Conservation (phyloP, 2,329 filamentous ascomycete genomes). For the Colletotrichum sp. region DNA sequence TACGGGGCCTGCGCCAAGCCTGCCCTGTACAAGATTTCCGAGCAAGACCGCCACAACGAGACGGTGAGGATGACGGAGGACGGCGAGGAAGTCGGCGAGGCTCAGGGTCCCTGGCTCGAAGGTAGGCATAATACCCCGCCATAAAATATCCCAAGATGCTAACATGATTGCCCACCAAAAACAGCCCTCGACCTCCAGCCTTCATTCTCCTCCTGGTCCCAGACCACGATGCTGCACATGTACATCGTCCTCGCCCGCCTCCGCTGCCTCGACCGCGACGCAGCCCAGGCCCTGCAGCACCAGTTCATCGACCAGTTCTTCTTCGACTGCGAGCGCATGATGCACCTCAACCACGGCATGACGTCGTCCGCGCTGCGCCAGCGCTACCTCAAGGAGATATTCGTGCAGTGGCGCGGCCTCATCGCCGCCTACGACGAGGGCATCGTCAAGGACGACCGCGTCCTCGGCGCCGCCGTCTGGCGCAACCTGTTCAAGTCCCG, state of each 20-base stretch:
- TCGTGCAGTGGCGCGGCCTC: constrained; percentile 89
- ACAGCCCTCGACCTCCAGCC: constrained; percentile 79
- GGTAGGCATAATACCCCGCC: constrained; percentile 55
- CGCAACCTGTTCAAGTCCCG: constrained; percentile 85
- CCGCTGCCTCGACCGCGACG: constrained; percentile 74
- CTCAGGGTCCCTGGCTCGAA: constrained; percentile 81
- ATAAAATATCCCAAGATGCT: not conserved
- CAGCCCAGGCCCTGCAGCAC: constrained; percentile 80
- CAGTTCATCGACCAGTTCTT: constrained; percentile 96
- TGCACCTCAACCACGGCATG: constrained; percentile 81
- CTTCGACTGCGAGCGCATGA: constrained; percentile 83
- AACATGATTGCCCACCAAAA: not conserved
- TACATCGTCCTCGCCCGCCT: constrained; percentile 87
- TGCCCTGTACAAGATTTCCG: constrained; percentile 78
- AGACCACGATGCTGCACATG: constrained; percentile 95
- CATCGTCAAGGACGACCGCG: constrained; percentile 75
- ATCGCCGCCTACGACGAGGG: constrained; percentile 87
- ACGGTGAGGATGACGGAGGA: constrained; percentile 74
- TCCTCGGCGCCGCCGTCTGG: constrained; percentile 86
- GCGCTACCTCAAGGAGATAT: constrained; percentile 84
- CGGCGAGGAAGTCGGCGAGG: constrained; percentile 82
- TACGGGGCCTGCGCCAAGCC: constrained; percentile 77
- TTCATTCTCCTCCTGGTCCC: constrained; percentile 95
- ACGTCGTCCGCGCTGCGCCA: constrained; percentile 63
- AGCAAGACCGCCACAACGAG: constrained; percentile 68